Base-by-base conservation (phyloP, 2,329 filamentous ascomycete genomes). In the Xylaria hypoxylon region DNA sequence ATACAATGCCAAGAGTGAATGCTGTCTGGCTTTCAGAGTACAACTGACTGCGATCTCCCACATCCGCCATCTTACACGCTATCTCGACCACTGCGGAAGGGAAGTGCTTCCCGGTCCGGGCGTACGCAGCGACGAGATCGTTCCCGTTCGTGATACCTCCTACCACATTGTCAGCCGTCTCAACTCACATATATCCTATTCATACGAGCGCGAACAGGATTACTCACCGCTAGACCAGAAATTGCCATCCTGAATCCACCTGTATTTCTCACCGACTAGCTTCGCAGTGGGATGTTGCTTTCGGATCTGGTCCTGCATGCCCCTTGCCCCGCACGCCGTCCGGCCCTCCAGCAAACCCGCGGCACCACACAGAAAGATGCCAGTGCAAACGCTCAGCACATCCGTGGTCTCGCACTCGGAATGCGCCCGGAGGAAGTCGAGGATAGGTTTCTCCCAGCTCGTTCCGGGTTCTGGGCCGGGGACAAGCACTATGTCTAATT, bases 71-170 rank as follows among this genome's bases (percentile, higher is more conserved):
- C 35, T 68, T 68, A 13, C 56, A 65, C 7, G 62, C 65, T 2
- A 68, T 53, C 45, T 68, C 65, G 1, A 55, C 65, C 10, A 68
- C 52, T 1, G 62, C 56, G 5, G 65, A 60, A 22, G 65, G 65
- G 57, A 68, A 68, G 33, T 65, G 62, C 19, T 65, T 65, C 8
- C 51, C 57, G 1, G 56, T 13, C 2, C 65, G 56, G n/a, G 62
- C 57, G 45, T 68, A 68, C 24, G 62, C 65, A 26, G 58, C 62
- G 5, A 62, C 65, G 40, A 68, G 61, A 45, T 68, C 65, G 52
- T 68, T 68, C 5, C 65, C 65, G 48, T 68, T 68, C 19, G 65
- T 68, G 26, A 68, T 58, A 10, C 65, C 65, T 22, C 65, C 65
- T 67, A 24, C 15, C n/a, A 17, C 26, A 19, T 40, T 19, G 48